Percentiles rank a stretch among this genome's conserved stretches.
Conservation (phyloP, 1,284 basidiomycete species). For the Xerocomus amazonicus region DNA sequence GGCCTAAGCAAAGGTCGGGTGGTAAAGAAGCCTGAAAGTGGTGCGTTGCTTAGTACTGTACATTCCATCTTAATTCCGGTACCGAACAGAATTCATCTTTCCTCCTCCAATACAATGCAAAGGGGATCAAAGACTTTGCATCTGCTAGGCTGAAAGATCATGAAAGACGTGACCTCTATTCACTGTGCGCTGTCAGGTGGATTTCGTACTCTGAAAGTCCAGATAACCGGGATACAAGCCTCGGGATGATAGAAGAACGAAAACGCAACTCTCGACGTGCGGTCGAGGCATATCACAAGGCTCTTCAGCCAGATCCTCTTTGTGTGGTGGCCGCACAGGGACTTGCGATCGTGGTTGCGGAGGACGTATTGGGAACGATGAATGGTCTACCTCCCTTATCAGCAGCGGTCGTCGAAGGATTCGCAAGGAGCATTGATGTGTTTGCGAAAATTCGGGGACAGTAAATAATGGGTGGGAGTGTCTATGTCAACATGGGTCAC, state of each 20-base stretch:
- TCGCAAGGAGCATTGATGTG: constrained; percentile 82
- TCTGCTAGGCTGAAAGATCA: constrained; percentile 79
- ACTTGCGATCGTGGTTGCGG: constrained; percentile 86
- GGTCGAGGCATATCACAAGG: constrained; percentile 90
- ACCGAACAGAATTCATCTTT: too few species aligned
- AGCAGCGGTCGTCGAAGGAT: constrained; percentile 56
- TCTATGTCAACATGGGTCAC: constrained; percentile 93
- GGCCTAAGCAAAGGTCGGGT: constrained; percentile 75
- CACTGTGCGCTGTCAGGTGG: constrained; percentile 83
- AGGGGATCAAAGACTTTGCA: too few species aligned
- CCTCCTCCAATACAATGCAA: too few species aligned
- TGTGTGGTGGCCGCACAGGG: constrained; percentile 93
- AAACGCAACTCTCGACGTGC: constrained; percentile 74
- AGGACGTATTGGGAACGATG: constrained; percentile 74
- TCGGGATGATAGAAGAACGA: constrained; percentile 67
- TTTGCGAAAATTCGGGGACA: constrained; percentile 84
- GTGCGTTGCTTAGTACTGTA: constrained; percentile 43
- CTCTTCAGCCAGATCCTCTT: constrained; percentile 72
- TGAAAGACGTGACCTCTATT: constrained; percentile 85
- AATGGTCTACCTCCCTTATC: constrained; percentile 48
- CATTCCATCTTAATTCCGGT: constrained; percentile 32
- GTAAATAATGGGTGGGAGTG: constrained; percentile 80
- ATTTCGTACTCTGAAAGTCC: too few species aligned
- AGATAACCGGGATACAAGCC: constrained; percentile 50
- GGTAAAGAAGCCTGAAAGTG: constrained; percentile 81